Evolutionary conservation across 495 filamentous ascomycete genomes (phyloP).

Genomic region (Trypethelium eluteriae): DNA sequence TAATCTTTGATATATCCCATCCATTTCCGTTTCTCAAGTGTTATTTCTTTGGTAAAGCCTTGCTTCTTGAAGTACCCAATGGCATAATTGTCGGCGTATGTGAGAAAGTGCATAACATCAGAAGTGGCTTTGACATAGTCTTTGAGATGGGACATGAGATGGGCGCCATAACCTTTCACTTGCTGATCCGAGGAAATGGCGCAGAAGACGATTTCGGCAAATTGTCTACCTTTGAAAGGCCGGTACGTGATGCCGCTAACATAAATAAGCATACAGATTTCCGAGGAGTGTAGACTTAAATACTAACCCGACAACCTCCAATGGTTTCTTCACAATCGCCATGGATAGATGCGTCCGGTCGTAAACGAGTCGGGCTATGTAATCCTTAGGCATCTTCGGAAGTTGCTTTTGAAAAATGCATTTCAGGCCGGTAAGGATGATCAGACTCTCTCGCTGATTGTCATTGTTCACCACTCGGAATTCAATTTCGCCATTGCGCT

Average conservation of each 20-base stretch:
- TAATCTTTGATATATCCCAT: slow-evolving; percentile 99
- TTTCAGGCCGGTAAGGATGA: slow-evolving; percentile 91
- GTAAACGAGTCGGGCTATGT: slow-evolving; percentile 94
- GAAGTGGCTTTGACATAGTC: slow-evolving; percentile 98
- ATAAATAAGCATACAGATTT: not conserved
- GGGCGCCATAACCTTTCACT: slow-evolving; percentile 96
- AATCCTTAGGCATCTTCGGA: slow-evolving; percentile 98
- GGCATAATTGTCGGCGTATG: slow-evolving; percentile 97
- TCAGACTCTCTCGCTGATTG: slow-evolving; percentile 73
- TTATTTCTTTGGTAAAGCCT: slow-evolving; percentile 97
- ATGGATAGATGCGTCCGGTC: slow-evolving; percentile 94
- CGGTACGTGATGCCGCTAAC: slow-evolving; percentile 86
- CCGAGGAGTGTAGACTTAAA: no score
- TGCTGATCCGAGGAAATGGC: slow-evolving; percentile 97
- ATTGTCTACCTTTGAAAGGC: slow-evolving; percentile 85
- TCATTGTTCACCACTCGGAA: slow-evolving; percentile 99
- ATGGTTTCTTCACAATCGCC: slow-evolving; percentile 91
- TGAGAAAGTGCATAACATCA: slow-evolving; percentile 96
- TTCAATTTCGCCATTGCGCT: slow-evolving; percentile 91
- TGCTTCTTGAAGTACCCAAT: slow-evolving; percentile 99
- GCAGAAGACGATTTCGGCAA: slow-evolving; percentile 98
- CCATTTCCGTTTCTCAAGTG: slow-evolving; percentile 80
- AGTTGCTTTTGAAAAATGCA: slow-evolving; percentile 98
- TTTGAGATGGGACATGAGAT: slow-evolving; percentile 96
- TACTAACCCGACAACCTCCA: slow-evolving; percentile 77